Base-by-base conservation (phyloP, 768 basidiomycete species). In the Lentinula aciculospora region DNA sequence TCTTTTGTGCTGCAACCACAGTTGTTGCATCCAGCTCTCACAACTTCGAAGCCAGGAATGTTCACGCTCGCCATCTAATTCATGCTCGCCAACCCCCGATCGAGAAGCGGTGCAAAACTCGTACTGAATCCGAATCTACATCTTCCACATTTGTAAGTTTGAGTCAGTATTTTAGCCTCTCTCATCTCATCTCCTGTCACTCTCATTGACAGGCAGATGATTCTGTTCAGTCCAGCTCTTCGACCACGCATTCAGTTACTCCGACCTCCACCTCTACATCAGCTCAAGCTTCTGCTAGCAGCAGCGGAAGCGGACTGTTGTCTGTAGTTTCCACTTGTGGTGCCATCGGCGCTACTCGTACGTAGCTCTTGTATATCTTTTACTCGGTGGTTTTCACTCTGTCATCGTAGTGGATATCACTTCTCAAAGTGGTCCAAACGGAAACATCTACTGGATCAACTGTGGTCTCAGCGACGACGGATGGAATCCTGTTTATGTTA, bases 371-470 rank as follows among this genome's bases (percentile, higher is more conserved):
- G 48, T 19, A 21, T 49, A 19, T 56, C n/a, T 34, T 28, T 58
- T 3, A 32, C 45, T 23, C 21, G 19, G 10, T 12, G n/a, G 1
- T 5, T 5, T 34, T 57, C 13, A 57, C 40, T 60, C 8, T 50
- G 29, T 56, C 31, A 53, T 54, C 54, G 4, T 44, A 88, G 86
- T 64, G 63, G 58, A 81, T 39, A 71, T 77, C 60, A 84, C 81
- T 3, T 63, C 68, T 6, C 70, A 74, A 25, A 71, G 72, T 39
- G 89, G 89, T 17, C 87, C 87, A 17, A 89, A 89, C 65, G 87
- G 88, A n/a, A 68, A 76, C 65, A 83, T 89, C 48, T 74, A 82
- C 55, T 93, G 85, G 81, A 69, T 93, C 62, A 91, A 89, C 72
- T 94, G 92, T 65, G 91, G 89, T 42, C 68, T 94, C 56, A 73